Evolutionary conservation across 805 yeast genomes (phyloP).

Genomic region (Starmerella sirachaensis): DNA sequence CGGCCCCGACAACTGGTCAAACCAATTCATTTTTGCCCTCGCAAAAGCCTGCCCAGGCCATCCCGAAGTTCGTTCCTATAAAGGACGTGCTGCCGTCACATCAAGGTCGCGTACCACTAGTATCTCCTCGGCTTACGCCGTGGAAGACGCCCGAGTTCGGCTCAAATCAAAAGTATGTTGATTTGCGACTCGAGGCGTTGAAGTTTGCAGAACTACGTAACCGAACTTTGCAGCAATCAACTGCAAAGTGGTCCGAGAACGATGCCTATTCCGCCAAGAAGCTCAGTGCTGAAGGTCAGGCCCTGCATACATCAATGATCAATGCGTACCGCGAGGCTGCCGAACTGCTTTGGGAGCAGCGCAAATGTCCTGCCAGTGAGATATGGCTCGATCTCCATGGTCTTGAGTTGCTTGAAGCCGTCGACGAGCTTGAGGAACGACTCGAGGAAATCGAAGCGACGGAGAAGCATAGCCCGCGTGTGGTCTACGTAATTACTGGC

Average conservation of each 20-base stretch:
- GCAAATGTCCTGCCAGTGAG: constrained; percentile 22
- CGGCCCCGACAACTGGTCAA: too few species aligned
- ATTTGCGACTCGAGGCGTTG: constrained; percentile 23
- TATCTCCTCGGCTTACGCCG: constrained; percentile 21
- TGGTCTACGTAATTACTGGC: constrained; percentile 27
- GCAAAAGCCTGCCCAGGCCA: neutral
- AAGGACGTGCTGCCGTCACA: constrained; percentile 4
- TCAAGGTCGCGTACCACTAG: constrained; percentile 9
- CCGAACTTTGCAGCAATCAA: constrained; percentile 28
- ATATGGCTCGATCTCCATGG: constrained; percentile 29
- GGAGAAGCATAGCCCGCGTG: constrained; percentile 22
- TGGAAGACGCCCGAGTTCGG: constrained; percentile 25
- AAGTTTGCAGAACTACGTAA: constrained; percentile 26
- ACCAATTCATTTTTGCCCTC: too few species aligned
- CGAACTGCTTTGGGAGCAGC: constrained; percentile 22
- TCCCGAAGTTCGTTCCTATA: constrained; percentile 2
- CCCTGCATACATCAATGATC: constrained; percentile 24
- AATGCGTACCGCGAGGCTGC: constrained; percentile 23
- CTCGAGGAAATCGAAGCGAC: constrained; percentile 21
- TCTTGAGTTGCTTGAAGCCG: constrained; percentile 27
- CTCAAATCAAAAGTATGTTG: constrained; percentile 22
- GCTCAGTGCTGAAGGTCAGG: constrained; percentile 27
- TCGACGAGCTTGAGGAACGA: constrained; percentile 24
- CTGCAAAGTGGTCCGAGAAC: constrained; percentile 26
- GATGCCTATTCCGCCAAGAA: constrained; percentile 26